Base-by-base conservation (phyloP, 495 filamentous ascomycete species). In the Penicillium ucsense region DNA sequence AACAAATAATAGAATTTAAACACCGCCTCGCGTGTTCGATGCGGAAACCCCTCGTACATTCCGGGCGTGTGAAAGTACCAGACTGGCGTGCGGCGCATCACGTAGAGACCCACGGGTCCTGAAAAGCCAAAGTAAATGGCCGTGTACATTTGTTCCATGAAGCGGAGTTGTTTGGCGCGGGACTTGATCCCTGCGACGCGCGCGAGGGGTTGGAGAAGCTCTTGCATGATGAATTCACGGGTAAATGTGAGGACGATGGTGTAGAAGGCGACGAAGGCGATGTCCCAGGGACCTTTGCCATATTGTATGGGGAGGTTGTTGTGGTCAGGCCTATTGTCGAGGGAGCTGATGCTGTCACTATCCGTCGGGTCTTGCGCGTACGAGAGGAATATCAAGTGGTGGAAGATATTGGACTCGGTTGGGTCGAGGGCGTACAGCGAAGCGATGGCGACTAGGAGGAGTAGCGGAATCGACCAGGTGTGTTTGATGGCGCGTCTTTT, bases 1-100 rank as follows among this genome's bases (percentile, higher is more conserved):
- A 95, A 81, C 34, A 95, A 65, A 59, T 95, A 95, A 61, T 95
- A 95, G 33, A 85, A 83, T 72, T 95, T 95, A 74, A 94, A 91
- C 20, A 67, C 49, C 34, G 70, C 85, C 28, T 84, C 83, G 57
- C 88, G 89, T 8, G 79, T 81, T 54, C 74, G 68, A 65, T 95
- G 89, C 43, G 89, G 89, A 66, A 84, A 95, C 6, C 60, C 63
- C 61, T 89, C 87, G 62, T 87, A 95, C 84, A 94, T 90, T 50
- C 73, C 88, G 20, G 46, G 51, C 5, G 84, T 89, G 58, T 89
- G 84, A 72, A 95, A 95, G 61, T 94, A 95, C 89, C 89, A 95
- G 4, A 95, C 77, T 0, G 88, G 86, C 9, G 85, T 85, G 36
- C 75, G 71, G 41, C 71, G 80, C 90, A 95, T 95, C 46, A 94